Base-by-base conservation (phyloP, 2,329 filamentous ascomycete species). In the Botrytis porri region DNA sequence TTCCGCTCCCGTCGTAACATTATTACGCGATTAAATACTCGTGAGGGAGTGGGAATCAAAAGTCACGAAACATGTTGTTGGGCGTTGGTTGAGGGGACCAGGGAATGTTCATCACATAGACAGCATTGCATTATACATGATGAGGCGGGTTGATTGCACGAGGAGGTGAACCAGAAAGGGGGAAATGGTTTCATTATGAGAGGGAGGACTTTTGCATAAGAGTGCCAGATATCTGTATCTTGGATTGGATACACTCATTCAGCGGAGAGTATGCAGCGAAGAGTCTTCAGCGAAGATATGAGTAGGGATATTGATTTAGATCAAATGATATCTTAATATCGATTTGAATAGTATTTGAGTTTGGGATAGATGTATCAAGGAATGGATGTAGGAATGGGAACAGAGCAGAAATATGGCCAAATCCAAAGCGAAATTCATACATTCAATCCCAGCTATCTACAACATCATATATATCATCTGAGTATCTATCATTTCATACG, bases 1-100 rank as follows among this genome's bases (percentile, higher is more conserved):
- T 78, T 89, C 91, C 78, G 91, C 91, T 72, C 94, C 94, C 18
- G 91, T 95, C 70, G 89, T 92, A 82, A 97, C 95, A 61, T 89
- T 99, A 54, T 88, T 99, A 75, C 91, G 86, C 63, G 88, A 88
- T 76, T 89, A 92, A 37, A 77, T 64, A 32, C n/a, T 57, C 51
- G 18, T 18, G n/a, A 9, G 57, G 61, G 43, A 39, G 70, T 18
- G 35, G 71, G 51, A 62, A 45, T 69, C 74, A 62, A 73, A 74
- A 64, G 61, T 69, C 64, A 70, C 43, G 39, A 70, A 62, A 51
- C 57, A 59, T 61, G 43, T 62, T 65, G 48, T 43, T 65, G 54
- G 77, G 76, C 75, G 78, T 78, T 78, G 71, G 74, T 67, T 37
- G 67, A 66, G 71, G 70, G 48, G 6, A 54, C 5, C 12, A 16